Evolutionary conservation across 352 stramenopile species (phyloP).

Genomic region (Phytophthora pistaciae): DNA sequence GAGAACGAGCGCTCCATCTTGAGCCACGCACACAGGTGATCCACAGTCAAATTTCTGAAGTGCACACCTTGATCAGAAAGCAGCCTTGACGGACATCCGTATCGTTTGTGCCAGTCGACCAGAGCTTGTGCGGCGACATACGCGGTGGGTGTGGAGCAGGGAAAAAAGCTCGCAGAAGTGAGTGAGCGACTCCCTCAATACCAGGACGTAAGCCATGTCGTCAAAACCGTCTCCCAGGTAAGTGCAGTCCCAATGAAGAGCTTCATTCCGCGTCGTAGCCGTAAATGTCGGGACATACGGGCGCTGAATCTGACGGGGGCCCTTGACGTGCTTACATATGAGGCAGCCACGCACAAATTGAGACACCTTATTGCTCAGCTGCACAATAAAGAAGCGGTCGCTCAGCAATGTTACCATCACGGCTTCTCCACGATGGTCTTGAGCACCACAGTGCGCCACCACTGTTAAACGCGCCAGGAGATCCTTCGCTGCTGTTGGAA

Average conservation of each 20-base stretch:
- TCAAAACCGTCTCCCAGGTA: not conserved
- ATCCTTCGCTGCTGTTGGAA: not conserved
- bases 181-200: not conserved
- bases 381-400: constrained; percentile 3
- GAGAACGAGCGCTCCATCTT: constrained; percentile 16
- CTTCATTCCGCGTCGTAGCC: not conserved
- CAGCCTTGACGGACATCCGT: not conserved
- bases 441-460: not conserved
- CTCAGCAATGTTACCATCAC: not conserved
- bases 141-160: not conserved
- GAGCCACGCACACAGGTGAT: not conserved
- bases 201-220: not conserved
- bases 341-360: not conserved
- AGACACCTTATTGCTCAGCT: constrained; percentile 6
- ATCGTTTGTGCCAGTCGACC: not conserved
- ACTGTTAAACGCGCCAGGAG: not conserved
- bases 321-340: not conserved
- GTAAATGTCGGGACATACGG: not conserved
- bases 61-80: not conserved
- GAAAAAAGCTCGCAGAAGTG: not conserved
- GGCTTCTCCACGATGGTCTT: constrained; percentile 10
- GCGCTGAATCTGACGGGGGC: not conserved
- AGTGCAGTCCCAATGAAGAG: not conserved
- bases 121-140: not conserved
- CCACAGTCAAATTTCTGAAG: not conserved